These are phyloP conservation scores for Botryobasidium botryosum DNA, from an alignment of 768 basidiomycete species.

Conservation along the genomic window DNA sequence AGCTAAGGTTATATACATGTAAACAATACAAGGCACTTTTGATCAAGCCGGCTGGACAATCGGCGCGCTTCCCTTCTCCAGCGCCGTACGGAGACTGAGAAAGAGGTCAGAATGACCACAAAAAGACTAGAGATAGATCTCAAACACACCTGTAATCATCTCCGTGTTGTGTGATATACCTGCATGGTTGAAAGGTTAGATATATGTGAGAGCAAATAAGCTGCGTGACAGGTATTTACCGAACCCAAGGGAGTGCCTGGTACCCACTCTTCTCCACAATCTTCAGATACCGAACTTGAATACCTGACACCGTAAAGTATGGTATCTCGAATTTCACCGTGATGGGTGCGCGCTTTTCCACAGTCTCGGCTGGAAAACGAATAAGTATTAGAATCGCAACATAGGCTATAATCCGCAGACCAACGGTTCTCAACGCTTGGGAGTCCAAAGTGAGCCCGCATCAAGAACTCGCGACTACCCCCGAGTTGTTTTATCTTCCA, in stretches of 20 bases:
- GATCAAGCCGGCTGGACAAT: too few relatives aligned
- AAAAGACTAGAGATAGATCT: neutral
- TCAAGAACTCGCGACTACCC: conserved; percentile 89
- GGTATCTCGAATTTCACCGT: conserved; percentile 98
- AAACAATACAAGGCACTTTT: too few relatives aligned
- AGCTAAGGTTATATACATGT: too few relatives aligned
- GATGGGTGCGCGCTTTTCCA: conserved; percentile 84
- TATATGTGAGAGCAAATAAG: neutral
- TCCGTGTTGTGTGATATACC: conserved; percentile 79
- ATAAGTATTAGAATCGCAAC: neutral
- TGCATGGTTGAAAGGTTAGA: neutral
- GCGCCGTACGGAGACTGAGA: conserved; percentile 48
- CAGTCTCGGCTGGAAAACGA: conserved; percentile 38
- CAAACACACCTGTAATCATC: conserved; percentile 66
- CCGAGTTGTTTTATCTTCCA: conserved; percentile 99
- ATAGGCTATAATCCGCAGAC: conserved; percentile 18
- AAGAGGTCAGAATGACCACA: neutral
- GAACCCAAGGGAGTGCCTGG: conserved; percentile 89
- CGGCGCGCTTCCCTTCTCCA: conserved; percentile 55
- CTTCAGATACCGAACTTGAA: conserved; percentile 95
- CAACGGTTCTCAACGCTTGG: conserved; percentile 82
- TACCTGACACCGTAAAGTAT: conserved; percentile 94
- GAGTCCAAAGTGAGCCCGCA: conserved; percentile 95
- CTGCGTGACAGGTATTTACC: conserved; percentile 21
- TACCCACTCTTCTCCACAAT: conserved; percentile 98